phyloP scores from a whole-genome alignment of 371 early-diverging fungal genomes.

The Mortierella sp. region DNA sequence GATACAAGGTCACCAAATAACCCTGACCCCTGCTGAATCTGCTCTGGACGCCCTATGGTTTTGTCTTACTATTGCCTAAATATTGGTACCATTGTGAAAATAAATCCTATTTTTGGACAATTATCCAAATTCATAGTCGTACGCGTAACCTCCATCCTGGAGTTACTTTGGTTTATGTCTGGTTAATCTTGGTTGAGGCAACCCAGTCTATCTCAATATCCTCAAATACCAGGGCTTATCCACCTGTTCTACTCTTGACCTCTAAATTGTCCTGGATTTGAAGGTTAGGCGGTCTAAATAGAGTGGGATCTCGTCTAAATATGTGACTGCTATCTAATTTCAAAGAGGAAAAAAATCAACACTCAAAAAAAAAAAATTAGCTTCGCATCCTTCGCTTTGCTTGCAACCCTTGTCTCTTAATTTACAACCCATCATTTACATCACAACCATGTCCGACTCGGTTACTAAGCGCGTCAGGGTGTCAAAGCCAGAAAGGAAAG shows the following conservation, averaged over 20 bases:
- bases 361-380: background rate
- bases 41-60: background rate
- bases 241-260: background rate
- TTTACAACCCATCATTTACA: background rate
- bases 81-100: too few relatives aligned
- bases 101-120: too few relatives aligned
- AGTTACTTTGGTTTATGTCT: too few relatives aligned
- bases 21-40: background rate
- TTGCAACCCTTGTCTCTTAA: background rate
- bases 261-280: background rate
- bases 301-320: too few relatives aligned
- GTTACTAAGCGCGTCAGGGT: conserved; percentile 33
- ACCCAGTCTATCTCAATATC: too few relatives aligned
- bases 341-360: too few relatives aligned
- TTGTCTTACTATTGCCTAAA: too few relatives aligned
- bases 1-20: background rate
- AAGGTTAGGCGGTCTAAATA: too few relatives aligned
- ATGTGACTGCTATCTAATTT: background rate
- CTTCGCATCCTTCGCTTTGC: background rate
- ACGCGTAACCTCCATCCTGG: too few relatives aligned
- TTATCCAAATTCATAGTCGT: too few relatives aligned
- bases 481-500: conserved; percentile 52
- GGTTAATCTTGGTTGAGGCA: too few relatives aligned
- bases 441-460: conserved; percentile 42
- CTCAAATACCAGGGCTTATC: too few relatives aligned